Evolutionary conservation across 495 filamentous ascomycete genomes (phyloP).

Genomic region (Penicillium arizonense): DNA sequence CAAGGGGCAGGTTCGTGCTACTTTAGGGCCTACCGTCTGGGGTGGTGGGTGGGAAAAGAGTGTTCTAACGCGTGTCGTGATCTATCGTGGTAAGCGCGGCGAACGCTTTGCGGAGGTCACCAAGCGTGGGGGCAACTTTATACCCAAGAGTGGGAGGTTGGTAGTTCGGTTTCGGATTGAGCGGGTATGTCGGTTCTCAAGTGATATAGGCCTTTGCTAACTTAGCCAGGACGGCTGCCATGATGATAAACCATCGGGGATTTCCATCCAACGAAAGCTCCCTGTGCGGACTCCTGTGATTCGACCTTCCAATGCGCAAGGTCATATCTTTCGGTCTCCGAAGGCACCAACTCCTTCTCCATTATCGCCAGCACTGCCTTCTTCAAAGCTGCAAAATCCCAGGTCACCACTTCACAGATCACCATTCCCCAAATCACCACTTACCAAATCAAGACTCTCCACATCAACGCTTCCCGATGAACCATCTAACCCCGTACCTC

Average conservation of each 20-base stretch:
- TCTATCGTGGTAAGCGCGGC: constrained; percentile 63
- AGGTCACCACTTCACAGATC: not conserved
- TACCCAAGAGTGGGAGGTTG: constrained; percentile 31
- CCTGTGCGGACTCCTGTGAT: too few species aligned
- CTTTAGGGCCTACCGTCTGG: constrained; percentile 70
- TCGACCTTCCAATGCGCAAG: too few species aligned
- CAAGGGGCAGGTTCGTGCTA: constrained; percentile 50
- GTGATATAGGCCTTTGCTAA: not conserved
- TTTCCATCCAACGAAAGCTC: too few species aligned
- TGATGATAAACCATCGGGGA: constrained; percentile 4
- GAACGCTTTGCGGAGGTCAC: constrained; percentile 45
- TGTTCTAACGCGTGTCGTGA: constrained; percentile 62
- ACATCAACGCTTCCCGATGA: not conserved
- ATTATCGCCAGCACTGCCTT: constrained; percentile 1
- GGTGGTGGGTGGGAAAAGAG: constrained; percentile 67
- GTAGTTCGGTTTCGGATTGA: constrained; percentile 41
- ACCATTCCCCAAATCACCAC: not conserved
- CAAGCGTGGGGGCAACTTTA: constrained; percentile 37
- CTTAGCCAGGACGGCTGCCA: constrained; percentile 29
- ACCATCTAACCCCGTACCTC: not conserved
- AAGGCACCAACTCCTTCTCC: constrained; percentile 2
- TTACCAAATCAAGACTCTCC: not conserved
- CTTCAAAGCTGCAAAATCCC: not conserved
- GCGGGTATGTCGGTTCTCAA: constrained; percentile 25
- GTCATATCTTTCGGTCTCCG: not conserved